These are phyloP conservation scores for Paecilomyces fulvus DNA, from an alignment of 2,329 filamentous ascomycete species.

Conservation along the genomic window DNA sequence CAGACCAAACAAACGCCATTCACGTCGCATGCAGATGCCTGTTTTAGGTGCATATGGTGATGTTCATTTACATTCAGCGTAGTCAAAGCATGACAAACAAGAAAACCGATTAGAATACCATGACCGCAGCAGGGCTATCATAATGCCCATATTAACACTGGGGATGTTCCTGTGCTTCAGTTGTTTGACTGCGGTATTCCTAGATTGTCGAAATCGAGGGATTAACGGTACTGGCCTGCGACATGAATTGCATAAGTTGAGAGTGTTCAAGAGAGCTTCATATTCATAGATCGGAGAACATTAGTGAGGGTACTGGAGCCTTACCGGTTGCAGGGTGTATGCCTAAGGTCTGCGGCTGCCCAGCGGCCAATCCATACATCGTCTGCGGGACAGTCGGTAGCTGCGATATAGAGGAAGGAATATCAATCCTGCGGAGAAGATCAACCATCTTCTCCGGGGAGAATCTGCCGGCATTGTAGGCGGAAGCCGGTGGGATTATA, in stretches of 20 bases:
- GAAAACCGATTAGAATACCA: background rate
- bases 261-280: background rate
- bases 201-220: background rate
- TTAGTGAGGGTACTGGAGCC: conserved; percentile 3
- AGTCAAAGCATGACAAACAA: background rate
- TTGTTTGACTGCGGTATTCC: background rate
- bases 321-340: conserved; percentile 27
- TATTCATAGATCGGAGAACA: background rate
- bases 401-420: conserved; percentile 48
- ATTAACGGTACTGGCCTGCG: background rate
- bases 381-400: conserved; percentile 26
- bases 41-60: background rate
- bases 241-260: background rate
- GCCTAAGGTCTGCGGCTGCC: conserved; percentile 12
- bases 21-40: background rate
- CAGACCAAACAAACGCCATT: background rate
- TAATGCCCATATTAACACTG: background rate
- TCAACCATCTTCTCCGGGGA: conserved; percentile 63
- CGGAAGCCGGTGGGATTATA: conserved; percentile 64
- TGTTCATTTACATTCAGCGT: background rate
- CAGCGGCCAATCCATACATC: conserved; percentile 20
- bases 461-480: conserved; percentile 64
- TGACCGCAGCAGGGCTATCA: background rate
- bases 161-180: background rate
- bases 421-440: conserved; percentile 58